Base-by-base conservation (phyloP, 768 basidiomycete genomes). In the Xerocomellus chrysenteron region DNA sequence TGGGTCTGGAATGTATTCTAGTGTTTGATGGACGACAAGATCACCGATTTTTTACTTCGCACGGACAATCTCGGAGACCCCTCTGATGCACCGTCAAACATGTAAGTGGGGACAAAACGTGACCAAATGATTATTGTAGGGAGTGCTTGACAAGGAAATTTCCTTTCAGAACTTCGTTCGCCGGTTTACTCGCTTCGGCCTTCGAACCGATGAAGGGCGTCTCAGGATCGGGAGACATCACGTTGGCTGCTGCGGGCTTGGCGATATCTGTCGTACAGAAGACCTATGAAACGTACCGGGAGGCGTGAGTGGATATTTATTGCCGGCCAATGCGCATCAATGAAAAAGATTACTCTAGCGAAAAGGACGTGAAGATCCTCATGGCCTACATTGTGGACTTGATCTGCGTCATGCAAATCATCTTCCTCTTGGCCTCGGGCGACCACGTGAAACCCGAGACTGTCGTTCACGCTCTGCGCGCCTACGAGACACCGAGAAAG, bases 341-440 rank as follows among this genome's bases (percentile, higher is more conserved):
- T 40, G 10, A 58, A 47, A 7, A 6, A 1, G 4, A n/a, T 8
- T 21, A 1, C 28, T 4, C 12, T 16, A 61, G 62, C 5, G 50
- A 55, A 43, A 26, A 26, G 26, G 26, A 26, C 26, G 62, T 55
- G 19, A 63, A 52, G 17, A 19, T 60, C n/a, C 30, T 63, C 30
- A 63, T 63, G 50, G 50, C 33, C 30, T 63, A 49, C 43, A 55
- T 59, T 26, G 41, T 63, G 4, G 47, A 64, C 47, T n/a, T 63
- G 28, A 50, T 60, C 19, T 63, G 52, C 28, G 41, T 59, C 53
- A 64, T 63, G 62, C 62, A 64, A 33, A 36, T 30, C 12, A 8
- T 59, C 26, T 63, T 52, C 32, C 30, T 58, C 44, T 5, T 64
- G 13, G 37, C 50, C 1, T 16, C 44, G 1, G 37, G 39, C 9